phyloP scores from a whole-genome alignment of 495 filamentous ascomycete species.

The Sphaerosporella brunnea region DNA sequence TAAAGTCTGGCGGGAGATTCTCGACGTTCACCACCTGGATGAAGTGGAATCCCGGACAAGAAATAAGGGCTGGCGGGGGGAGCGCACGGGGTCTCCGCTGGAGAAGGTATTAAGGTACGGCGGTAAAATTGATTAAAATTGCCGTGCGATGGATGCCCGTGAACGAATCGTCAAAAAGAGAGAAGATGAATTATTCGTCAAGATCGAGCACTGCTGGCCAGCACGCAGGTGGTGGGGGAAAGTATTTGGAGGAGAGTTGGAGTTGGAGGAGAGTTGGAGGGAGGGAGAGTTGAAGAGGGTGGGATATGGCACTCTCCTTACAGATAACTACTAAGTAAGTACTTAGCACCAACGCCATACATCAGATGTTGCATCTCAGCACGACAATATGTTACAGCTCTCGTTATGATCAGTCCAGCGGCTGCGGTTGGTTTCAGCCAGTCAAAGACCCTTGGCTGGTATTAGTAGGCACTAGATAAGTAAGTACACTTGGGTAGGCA shows the following conservation, averaged over 20 bases:
- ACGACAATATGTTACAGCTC: too few relatives aligned
- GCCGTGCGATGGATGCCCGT: neutral
- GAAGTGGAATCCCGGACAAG: neutral
- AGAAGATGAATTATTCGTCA: neutral
- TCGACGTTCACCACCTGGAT: neutral
- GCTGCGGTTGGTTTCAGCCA: too few relatives aligned
- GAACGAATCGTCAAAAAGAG: neutral
- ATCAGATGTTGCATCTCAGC: too few relatives aligned
- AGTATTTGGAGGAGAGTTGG: too few relatives aligned
- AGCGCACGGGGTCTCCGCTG: neutral
- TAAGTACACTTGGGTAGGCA: too few relatives aligned
- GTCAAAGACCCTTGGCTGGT: too few relatives aligned
- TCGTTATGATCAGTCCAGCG: too few relatives aligned
- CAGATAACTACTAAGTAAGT: too few relatives aligned
- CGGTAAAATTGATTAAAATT: neutral
- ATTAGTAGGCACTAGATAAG: too few relatives aligned
- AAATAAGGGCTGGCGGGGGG: neutral
- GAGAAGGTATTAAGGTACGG: neutral
- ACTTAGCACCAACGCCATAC: too few relatives aligned
- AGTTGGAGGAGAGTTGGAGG: neutral
- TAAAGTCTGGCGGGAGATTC: neutral
- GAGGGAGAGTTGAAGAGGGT: neutral
- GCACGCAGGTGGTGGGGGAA: neutral
- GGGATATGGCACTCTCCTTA: too few relatives aligned
- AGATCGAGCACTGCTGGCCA: neutral